Conservation (phyloP, 192 early-diverging fungal genomes). For the Coemansia sp. region DNA sequence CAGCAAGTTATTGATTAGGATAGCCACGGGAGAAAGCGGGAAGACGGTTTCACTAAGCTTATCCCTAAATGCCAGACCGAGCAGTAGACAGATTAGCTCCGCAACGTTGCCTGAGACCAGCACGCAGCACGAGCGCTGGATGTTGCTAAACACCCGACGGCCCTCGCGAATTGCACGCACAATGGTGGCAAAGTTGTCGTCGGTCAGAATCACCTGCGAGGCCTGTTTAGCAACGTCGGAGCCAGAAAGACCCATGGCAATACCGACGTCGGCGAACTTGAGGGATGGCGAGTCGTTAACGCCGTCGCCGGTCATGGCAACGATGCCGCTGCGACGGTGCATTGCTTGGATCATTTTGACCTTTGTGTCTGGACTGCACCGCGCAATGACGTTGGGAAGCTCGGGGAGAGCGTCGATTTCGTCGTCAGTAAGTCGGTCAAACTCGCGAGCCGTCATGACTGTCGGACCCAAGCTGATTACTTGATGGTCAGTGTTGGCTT, state of each 20-base stretch:
- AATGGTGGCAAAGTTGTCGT: slow-evolving; percentile 82
- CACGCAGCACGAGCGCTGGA: slow-evolving; percentile 67
- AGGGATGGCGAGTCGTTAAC: slow-evolving; percentile 79
- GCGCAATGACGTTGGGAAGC: slow-evolving; percentile 88
- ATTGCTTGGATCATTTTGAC: slow-evolving; percentile 94
- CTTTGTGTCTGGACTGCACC: slow-evolving; percentile 94
- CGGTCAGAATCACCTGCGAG: slow-evolving; percentile 83
- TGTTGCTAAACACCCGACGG: slow-evolving; percentile 77
- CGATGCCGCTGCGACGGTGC: slow-evolving; percentile 69
- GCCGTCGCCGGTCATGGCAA: slow-evolving; percentile 92
- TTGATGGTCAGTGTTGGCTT: slow-evolving; percentile 20
- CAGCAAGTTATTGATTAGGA: slow-evolving; percentile 78
- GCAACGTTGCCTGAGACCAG: slow-evolving; percentile 75
- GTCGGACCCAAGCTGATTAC: slow-evolving; percentile 33
- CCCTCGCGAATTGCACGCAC: slow-evolving; percentile 75
- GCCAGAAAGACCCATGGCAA: slow-evolving; percentile 67
- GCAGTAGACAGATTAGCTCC: slow-evolving; percentile 67
- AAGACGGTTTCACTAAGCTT: slow-evolving; percentile 58
- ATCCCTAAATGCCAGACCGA: slow-evolving; percentile 75
- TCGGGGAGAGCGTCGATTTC: slow-evolving; percentile 73
- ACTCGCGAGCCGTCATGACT: slow-evolving; percentile 83
- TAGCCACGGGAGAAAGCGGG: slow-evolving; percentile 75
- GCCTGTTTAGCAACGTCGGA: slow-evolving; percentile 78
- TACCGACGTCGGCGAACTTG: slow-evolving; percentile 76
- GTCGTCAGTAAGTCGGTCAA: slow-evolving; percentile 82